A percentile compares a stretch with the other conserved stretches of the same genome.
Evolutionary conservation across 495 filamentous ascomycete genomes (phyloP).

Genomic region (Penicillium turbatum): DNA sequence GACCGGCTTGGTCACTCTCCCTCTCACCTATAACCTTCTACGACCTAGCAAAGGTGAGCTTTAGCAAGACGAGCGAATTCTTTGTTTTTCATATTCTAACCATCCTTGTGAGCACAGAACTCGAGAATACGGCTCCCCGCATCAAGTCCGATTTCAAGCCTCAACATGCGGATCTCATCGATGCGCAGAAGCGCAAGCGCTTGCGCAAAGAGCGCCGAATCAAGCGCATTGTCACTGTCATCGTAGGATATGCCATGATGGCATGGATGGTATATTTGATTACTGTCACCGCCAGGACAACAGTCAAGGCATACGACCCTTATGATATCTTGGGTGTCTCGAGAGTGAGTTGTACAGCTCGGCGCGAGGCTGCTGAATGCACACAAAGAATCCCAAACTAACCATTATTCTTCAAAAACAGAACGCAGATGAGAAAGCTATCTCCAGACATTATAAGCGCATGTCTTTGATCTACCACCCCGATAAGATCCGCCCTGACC

Average conservation of each 20-base stretch:
- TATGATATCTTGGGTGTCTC: conserved; percentile 89
- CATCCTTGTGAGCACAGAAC: conserved; percentile 37
- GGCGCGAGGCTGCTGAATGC: background rate
- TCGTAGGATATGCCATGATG: conserved; percentile 78
- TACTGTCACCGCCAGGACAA: conserved; percentile 65
- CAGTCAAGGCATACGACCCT: conserved; percentile 85
- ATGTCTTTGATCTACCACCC: conserved; percentile 86
- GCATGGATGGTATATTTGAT: conserved; percentile 93
- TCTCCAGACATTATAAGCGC: conserved; percentile 82
- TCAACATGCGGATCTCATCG: conserved; percentile 76
- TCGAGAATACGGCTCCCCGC: conserved; percentile 62
- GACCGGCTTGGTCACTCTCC: conserved; percentile 79
- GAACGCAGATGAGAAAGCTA: conserved; percentile 81
- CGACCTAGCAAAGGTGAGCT: conserved; percentile 68
- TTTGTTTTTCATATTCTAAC: background rate
- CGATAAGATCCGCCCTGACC: conserved; percentile 81
- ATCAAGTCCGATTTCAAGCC: conserved; percentile 77
- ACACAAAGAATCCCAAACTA: background rate
- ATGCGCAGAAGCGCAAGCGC: conserved; percentile 79
- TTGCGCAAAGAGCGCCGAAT: conserved; percentile 83
- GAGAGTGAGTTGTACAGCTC: conserved; percentile 49
- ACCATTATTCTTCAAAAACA: conserved; percentile 25
- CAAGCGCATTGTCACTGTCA: conserved; percentile 75
- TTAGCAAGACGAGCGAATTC: background rate
- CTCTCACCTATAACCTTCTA: conserved; percentile 81